Percentiles rank a stretch among this genome's conserved stretches.
These are phyloP conservation scores for Lodderomyces orthopsilosis DNA, from an alignment of 1,139 yeast species.

Conservation along the genomic window DNA sequence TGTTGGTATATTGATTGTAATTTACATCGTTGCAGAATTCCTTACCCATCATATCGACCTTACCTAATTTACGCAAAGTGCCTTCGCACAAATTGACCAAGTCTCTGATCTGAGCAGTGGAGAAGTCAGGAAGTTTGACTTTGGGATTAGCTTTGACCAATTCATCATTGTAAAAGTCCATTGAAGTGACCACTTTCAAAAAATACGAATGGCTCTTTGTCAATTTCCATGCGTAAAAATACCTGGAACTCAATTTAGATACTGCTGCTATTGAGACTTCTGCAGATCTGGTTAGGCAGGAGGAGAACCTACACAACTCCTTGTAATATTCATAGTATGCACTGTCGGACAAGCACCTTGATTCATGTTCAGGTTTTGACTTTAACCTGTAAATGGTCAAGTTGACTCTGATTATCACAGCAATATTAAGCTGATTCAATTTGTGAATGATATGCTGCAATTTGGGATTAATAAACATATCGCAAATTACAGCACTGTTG, in stretches of 20 bases:
- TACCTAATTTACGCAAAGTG: slow-evolving; percentile 22
- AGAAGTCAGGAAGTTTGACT: slow-evolving; percentile 15
- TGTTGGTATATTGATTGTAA: slow-evolving; percentile 6
- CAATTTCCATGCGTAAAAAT: slow-evolving; percentile 53
- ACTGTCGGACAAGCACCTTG: slow-evolving; percentile 17
- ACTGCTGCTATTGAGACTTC: slow-evolving; percentile 36
- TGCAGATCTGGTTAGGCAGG: slow-evolving; percentile 32
- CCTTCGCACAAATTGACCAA: slow-evolving; percentile 28
- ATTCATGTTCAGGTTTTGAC: slow-evolving; percentile 18
- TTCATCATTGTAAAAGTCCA: slow-evolving; percentile 27
- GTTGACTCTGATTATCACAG: slow-evolving; percentile 31
- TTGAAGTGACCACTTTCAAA: slow-evolving; percentile 26
- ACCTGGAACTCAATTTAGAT: slow-evolving; percentile 40
- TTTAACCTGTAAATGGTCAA: slow-evolving; percentile 20
- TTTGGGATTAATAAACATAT: slow-evolving; percentile 41
- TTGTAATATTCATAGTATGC: slow-evolving; percentile 20
- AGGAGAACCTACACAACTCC: slow-evolving; percentile 27
- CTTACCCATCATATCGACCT: slow-evolving; percentile 11
- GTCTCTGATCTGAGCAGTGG: slow-evolving; percentile 27
- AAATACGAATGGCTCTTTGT: slow-evolving; percentile 41
- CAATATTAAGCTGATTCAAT: slow-evolving; percentile 32
- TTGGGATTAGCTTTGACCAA: slow-evolving; percentile 13
- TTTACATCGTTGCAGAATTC: slow-evolving; percentile 15
- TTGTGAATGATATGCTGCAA: slow-evolving; percentile 40
- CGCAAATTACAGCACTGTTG: slow-evolving; percentile 32